phyloP scores from a whole-genome alignment of 345 rosid species.

The Melaleuca quinquenervia region DNA sequence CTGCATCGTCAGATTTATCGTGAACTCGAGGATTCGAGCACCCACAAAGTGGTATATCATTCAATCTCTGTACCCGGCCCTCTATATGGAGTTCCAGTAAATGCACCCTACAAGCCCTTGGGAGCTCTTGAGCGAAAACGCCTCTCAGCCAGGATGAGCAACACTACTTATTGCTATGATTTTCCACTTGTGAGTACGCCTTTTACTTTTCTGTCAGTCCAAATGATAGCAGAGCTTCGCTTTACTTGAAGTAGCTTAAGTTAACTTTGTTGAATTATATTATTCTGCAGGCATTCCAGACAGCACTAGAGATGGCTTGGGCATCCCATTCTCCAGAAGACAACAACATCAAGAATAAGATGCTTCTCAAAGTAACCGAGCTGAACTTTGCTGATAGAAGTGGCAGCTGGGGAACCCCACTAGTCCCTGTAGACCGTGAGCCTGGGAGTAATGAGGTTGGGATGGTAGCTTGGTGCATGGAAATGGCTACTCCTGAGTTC shows the following conservation, averaged over 20 bases:
- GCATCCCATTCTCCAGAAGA: constrained; percentile 42
- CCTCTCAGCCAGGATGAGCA: constrained; percentile 67
- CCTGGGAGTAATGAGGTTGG: constrained; percentile 86
- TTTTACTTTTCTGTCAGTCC: background rate
- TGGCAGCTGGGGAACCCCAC: constrained; percentile 66
- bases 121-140: constrained; percentile 76
- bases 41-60: constrained; percentile 51
- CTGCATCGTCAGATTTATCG: constrained; percentile 60
- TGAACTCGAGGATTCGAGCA: constrained; percentile 62
- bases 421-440: constrained; percentile 44
- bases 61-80: constrained; percentile 52
- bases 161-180: constrained; percentile 95
- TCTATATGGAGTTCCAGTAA: constrained; percentile 55
- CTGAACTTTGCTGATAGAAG: constrained; percentile 63
- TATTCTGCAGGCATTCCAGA: constrained; percentile 75
- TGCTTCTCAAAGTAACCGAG: constrained; percentile 55
- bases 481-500: constrained; percentile 86
- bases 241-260: background rate
- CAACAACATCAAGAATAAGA: constrained; percentile 35
- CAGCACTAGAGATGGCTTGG: constrained; percentile 76
- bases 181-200: constrained; percentile 73
- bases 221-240: background rate
- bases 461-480: constrained; percentile 98
- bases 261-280: background rate
- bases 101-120: constrained; percentile 60